A percentile compares a stretch with the other conserved stretches of the same genome.
These are phyloP conservation scores for Fistulinella cinereoalba DNA, from an alignment of 1,284 basidiomycete genomes.

Conservation along the genomic window DNA sequence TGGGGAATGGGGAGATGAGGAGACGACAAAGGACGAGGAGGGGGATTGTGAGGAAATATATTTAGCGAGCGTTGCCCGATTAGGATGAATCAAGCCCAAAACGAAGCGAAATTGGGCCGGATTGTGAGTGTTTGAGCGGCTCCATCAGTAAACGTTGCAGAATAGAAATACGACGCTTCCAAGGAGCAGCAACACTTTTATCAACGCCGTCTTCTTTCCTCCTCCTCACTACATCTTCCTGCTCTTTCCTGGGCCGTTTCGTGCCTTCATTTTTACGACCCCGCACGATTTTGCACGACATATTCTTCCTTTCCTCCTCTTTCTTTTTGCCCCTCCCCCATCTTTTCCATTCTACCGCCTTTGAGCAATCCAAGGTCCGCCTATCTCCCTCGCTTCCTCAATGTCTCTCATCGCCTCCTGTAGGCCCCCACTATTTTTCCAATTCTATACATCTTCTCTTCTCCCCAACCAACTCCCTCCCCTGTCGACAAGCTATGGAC, in stretches of 20 bases:
- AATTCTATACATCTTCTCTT: slow-evolving; percentile 23
- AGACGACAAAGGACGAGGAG: background rate
- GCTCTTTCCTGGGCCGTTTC: slow-evolving; percentile 29
- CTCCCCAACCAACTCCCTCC: slow-evolving; percentile 22
- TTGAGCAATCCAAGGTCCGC: slow-evolving; percentile 26
- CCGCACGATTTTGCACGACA: slow-evolving; percentile 67
- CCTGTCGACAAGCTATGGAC: slow-evolving; percentile 60
- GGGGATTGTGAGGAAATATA: slow-evolving; percentile 15
- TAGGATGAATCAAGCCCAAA: slow-evolving; percentile 18
- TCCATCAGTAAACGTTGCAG: slow-evolving; percentile 27
- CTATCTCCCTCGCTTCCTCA: slow-evolving; percentile 1
- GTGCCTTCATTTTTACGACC: slow-evolving; percentile 60
- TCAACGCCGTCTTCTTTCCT: slow-evolving; percentile 35
- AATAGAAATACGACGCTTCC: slow-evolving; percentile 37
- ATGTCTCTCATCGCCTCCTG: slow-evolving; percentile 12
- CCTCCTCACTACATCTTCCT: slow-evolving; percentile 34
- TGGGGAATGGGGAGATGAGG: background rate
- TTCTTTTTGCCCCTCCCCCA: slow-evolving; percentile 37
- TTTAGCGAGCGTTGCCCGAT: slow-evolving; percentile 2
- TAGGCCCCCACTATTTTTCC: slow-evolving; percentile 16
- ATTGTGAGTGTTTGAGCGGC: slow-evolving; percentile 12
- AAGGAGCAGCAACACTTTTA: slow-evolving; percentile 32
- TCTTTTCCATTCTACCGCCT: slow-evolving; percentile 21
- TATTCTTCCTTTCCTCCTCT: slow-evolving; percentile 36
- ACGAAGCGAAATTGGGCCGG: slow-evolving; percentile 2